Conservation (phyloP, 805 yeast genomes). For the Sugiyamaella lignohabitans region DNA sequence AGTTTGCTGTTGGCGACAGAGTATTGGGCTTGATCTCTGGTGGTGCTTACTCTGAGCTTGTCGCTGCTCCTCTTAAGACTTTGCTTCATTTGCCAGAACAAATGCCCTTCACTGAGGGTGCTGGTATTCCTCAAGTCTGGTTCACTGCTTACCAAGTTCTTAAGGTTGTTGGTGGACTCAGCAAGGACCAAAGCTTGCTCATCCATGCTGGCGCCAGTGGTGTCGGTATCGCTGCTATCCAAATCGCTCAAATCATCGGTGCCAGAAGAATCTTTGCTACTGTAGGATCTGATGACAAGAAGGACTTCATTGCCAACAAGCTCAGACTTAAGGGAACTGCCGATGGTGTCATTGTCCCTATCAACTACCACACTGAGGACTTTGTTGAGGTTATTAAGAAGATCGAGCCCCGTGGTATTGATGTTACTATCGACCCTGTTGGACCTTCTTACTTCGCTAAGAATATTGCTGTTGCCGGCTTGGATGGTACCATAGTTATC, state of each 20-base stretch:
- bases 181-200: conserved; percentile 27
- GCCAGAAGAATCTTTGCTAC: conserved; percentile 33
- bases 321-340: conserved; percentile 20
- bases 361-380: conserved; percentile 25
- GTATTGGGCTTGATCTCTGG: conserved; percentile 35
- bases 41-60: conserved; percentile 36
- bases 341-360: conserved; percentile 24
- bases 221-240: conserved; percentile 33
- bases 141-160: conserved; percentile 33
- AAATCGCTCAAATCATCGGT: conserved; percentile 33
- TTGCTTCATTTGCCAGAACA: conserved; percentile 24
- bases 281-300: conserved; percentile 27
- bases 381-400: conserved; percentile 20
- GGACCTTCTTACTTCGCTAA: conserved; percentile 24
- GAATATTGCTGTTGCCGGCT: conserved; percentile 22
- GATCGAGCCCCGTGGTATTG: conserved; percentile 23
- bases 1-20: conserved; percentile 29
- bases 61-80: conserved; percentile 25
- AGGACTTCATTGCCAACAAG: conserved; percentile 17
- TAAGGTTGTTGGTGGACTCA: conserved; percentile 25
- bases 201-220: conserved; percentile 34
- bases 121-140: conserved; percentile 35
- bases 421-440: conserved; percentile 30
- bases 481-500: conserved; percentile 27
- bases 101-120: conserved; percentile 26